These are phyloP conservation scores for Murraya paniculata DNA, from an alignment of 345 rosid species.

Conservation along the genomic window DNA sequence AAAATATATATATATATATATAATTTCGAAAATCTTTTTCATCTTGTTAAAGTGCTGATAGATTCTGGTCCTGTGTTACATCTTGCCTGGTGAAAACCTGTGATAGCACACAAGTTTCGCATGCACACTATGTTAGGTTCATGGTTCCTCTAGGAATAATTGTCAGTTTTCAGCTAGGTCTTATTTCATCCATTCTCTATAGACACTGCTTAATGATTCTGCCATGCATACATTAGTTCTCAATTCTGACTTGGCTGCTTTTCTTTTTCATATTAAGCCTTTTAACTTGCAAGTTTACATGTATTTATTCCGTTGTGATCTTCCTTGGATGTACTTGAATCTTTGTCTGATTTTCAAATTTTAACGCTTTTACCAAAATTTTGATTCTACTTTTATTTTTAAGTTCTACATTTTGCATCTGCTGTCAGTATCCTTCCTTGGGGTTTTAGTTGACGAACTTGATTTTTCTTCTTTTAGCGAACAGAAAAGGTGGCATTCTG, in stretches of 20 bases:
- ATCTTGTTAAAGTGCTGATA: not conserved
- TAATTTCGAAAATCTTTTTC: constrained; percentile 1
- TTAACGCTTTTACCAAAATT: not conserved
- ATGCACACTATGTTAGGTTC: not conserved
- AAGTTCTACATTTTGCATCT: not conserved
- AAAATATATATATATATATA: no score
- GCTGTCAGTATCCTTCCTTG: not conserved
- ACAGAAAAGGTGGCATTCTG: not conserved
- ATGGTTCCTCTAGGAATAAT: not conserved
- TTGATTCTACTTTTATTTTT: not conserved
- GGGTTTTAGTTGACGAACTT: not conserved
- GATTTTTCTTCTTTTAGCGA: not conserved
- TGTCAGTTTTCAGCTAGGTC: not conserved
- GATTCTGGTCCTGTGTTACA: not conserved
- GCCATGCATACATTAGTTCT: not conserved
- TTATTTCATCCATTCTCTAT: not conserved
- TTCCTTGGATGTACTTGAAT: not conserved
- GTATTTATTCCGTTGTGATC: not conserved
- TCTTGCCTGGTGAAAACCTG: not conserved
- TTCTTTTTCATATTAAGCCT: not conserved
- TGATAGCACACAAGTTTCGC: not conserved
- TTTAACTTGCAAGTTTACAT: not conserved
- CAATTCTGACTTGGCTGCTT: not conserved
- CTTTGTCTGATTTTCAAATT: not conserved
- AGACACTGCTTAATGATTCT: not conserved